Evolutionary conservation across 2,329 filamentous ascomycete genomes (phyloP).

Genomic region (Sclerotinia spermophila): DNA sequence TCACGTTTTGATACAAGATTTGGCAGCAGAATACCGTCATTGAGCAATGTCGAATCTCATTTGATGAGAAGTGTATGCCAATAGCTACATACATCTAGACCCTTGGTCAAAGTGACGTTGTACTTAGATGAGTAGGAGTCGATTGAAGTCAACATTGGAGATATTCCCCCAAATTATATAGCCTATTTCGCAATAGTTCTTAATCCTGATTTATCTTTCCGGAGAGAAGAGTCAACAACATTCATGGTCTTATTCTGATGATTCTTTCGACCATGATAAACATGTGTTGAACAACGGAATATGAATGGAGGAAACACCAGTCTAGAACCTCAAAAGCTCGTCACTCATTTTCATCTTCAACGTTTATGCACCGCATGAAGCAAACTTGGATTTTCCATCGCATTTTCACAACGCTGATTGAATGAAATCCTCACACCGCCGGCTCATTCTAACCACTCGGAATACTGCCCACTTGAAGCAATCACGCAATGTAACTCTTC

Average conservation of each 20-base stretch:
- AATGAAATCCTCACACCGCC: neutral
- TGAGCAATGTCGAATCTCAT: neutral
- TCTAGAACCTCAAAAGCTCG: neutral
- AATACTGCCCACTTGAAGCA: neutral
- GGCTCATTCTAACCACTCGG: neutral
- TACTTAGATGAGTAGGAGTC: neutral
- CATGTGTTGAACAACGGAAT: neutral
- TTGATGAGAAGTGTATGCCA: neutral
- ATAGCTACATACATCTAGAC: neutral
- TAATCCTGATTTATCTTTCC: neutral
- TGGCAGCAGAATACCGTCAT: neutral
- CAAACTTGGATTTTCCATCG: neutral
- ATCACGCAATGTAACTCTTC: neutral
- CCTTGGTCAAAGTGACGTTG: neutral
- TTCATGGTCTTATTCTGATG: neutral
- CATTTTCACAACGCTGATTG: neutral
- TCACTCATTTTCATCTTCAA: neutral
- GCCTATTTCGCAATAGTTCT: neutral
- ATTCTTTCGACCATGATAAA: accelerated
- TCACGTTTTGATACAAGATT: neutral
- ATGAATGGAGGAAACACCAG: neutral
- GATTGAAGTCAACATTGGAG: neutral
- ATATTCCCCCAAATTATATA: neutral
- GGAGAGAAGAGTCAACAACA: neutral
- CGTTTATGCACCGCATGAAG: neutral